These are phyloP conservation scores for Helotiales sp. DNA, from an alignment of 2,329 filamentous ascomycete species.

Conservation along the genomic window DNA sequence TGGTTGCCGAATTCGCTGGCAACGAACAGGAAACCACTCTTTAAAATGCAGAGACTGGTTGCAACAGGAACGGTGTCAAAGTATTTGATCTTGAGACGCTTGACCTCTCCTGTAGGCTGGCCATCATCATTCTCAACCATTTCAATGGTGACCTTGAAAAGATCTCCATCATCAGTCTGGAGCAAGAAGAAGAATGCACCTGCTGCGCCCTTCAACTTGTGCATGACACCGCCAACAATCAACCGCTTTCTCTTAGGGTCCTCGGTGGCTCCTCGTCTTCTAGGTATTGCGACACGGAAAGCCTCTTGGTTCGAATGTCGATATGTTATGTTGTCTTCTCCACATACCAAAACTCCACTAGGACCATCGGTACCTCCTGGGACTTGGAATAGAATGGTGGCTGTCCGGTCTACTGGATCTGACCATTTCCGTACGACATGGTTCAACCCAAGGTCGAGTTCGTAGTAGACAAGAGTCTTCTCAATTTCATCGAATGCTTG, in stretches of 20 bases:
- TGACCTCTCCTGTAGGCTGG: constrained; percentile 80
- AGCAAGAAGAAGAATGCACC: constrained; percentile 97
- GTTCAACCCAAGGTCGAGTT: constrained; percentile 94
- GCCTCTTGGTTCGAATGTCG: constrained; percentile 94
- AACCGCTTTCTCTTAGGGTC: constrained; percentile 88
- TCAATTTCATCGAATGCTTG: constrained; percentile 81
- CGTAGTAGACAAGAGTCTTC: constrained; percentile 94
- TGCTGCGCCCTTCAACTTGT: constrained; percentile 81
- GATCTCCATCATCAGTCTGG: constrained; percentile 95
- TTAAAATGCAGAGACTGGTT: constrained; percentile 86
- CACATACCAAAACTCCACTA: constrained; percentile 93
- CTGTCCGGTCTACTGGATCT: constrained; percentile 87
- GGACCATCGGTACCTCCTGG: constrained; percentile 93
- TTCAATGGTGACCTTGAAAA: constrained; percentile 95
- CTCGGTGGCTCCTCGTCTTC: constrained; percentile 84
- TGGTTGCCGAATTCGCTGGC: constrained; percentile 93
- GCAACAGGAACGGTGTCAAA: constrained; percentile 95
- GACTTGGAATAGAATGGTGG: constrained; percentile 91
- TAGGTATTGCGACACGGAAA: constrained; percentile 86
- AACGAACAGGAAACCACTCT: constrained; percentile 93
- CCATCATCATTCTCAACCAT: constrained; percentile 83
- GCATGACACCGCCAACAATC: constrained; percentile 93
- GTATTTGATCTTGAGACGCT: constrained; percentile 89
- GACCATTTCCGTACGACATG: constrained; percentile 98
- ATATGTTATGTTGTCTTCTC: constrained; percentile 93